phyloP scores from a whole-genome alignment of 352 stramenopile species.

The Phytophthora idaei region DNA sequence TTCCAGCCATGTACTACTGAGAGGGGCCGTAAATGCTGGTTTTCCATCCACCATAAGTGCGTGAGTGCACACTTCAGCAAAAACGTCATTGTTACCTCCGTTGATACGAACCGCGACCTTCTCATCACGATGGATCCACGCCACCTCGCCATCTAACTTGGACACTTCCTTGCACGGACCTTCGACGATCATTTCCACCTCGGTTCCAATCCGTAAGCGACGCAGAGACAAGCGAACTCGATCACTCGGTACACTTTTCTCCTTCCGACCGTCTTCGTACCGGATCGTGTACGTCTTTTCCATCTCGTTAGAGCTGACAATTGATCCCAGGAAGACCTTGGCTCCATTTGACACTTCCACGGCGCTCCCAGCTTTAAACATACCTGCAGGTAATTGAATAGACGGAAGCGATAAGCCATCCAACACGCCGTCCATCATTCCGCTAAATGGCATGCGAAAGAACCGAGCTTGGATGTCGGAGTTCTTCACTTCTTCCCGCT shows the following conservation, averaged over 20 bases:
- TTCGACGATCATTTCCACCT: constrained; percentile 79
- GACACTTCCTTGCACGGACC: constrained; percentile 75
- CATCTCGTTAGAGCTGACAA: constrained; percentile 47
- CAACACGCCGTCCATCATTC: constrained; percentile 33
- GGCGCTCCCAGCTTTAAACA: constrained; percentile 44
- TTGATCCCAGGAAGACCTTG: constrained; percentile 53
- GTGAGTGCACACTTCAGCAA: constrained; percentile 67
- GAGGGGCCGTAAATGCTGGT: constrained; percentile 60
- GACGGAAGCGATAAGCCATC: constrained; percentile 42
- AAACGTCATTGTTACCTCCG: constrained; percentile 70
- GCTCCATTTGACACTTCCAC: constrained; percentile 56
- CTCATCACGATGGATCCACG: constrained; percentile 76
- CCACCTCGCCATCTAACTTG: constrained; percentile 70
- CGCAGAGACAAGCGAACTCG: constrained; percentile 62
- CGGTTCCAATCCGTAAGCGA: constrained; percentile 59
- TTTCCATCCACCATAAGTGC: constrained; percentile 69
- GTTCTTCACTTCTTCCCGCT: constrained; percentile 55
- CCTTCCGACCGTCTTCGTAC: constrained; percentile 64
- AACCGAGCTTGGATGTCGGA: constrained; percentile 53
- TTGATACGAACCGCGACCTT: constrained; percentile 68
- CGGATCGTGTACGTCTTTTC: constrained; percentile 59
- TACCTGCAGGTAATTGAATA: constrained; percentile 39
- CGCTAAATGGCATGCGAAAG: constrained; percentile 43
- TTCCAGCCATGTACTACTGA: constrained; percentile 72
- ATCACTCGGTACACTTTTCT: constrained; percentile 57